Percentiles rank a stretch among this genome's conserved stretches.
phyloP scores from a whole-genome alignment of 2,329 filamentous ascomycete species.

The Phaeomoniella chlamydospora region DNA sequence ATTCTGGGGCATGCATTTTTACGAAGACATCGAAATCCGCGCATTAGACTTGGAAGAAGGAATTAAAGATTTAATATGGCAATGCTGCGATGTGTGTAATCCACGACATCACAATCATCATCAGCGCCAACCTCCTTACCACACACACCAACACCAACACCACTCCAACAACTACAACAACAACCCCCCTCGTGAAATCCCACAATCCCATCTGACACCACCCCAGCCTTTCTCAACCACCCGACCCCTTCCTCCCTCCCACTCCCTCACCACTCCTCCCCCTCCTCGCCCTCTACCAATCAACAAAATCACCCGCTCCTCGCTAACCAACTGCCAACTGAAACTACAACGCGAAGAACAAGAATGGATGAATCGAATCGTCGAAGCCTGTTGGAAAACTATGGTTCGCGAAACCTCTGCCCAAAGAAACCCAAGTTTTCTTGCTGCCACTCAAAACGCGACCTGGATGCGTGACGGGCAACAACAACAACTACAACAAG shows the following conservation, averaged over 20 bases:
- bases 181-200: neutral
- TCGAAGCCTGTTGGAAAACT: conserved; percentile 8
- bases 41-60: conserved; percentile 21
- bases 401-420: no score
- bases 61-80: conserved; percentile 21
- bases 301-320: neutral
- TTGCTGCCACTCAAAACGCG: no score
- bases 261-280: neutral
- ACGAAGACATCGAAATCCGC: conserved; percentile 25
- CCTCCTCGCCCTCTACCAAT: neutral
- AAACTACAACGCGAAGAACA: conserved; percentile 20
- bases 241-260: neutral
- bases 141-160: no score
- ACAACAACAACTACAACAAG: no score
- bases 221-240: no score
- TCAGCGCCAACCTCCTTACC: neutral
- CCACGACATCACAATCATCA: conserved; percentile 7
- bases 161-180: neutral
- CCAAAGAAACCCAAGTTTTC: no score
- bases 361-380: conserved; percentile 10
- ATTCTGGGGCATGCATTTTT: conserved; percentile 27
- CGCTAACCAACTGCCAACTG: conserved; percentile 16
- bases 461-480: no score
- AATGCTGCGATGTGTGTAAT: conserved; percentile 19
- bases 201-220: neutral